Evolutionary conservation across 1,139 yeast genomes (phyloP).

Genomic region (Debaryomyces fabryi): DNA sequence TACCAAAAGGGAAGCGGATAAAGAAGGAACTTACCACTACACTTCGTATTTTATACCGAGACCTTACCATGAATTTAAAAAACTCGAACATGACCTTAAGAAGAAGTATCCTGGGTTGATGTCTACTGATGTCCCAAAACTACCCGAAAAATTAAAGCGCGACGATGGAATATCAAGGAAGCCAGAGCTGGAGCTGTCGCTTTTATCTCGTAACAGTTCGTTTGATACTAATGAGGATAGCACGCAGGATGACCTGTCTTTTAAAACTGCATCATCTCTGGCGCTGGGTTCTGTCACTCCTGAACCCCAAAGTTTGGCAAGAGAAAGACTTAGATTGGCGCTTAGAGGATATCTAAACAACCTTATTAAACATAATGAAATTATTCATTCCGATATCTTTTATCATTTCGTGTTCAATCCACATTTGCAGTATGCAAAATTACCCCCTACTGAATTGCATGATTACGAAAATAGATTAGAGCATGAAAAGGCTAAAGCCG

Average conservation of each 20-base stretch:
- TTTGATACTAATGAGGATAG: not conserved
- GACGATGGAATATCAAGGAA: conserved; percentile 28
- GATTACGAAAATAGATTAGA: conserved; percentile 62
- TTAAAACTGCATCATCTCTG: not conserved
- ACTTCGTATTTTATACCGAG: conserved; percentile 54
- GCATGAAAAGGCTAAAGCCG: conserved; percentile 60
- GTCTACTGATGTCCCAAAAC: conserved; percentile 56
- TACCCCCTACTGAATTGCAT: conserved; percentile 42
- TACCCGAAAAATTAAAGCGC: conserved; percentile 55
- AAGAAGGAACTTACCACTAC: conserved; percentile 22
- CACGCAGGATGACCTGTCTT: not conserved
- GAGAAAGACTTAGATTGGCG: conserved; percentile 74
- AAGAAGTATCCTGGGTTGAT: conserved; percentile 69
- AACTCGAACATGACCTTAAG: conserved; percentile 53
- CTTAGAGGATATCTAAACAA: conserved; percentile 69
- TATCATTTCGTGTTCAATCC: conserved; percentile 52
- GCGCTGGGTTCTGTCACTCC: not conserved
- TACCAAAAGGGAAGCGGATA: conserved; percentile 25
- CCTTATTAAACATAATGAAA: conserved; percentile 55
- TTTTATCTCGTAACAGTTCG: not conserved
- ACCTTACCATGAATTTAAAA: conserved; percentile 66
- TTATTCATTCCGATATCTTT: conserved; percentile 55
- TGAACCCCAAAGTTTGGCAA: conserved; percentile 16
- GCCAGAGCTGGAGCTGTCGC: not conserved
- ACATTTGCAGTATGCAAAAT: conserved; percentile 25